Base-by-base conservation (phyloP, 1,139 yeast genomes). In the Lodderomyces jiufengensis region DNA sequence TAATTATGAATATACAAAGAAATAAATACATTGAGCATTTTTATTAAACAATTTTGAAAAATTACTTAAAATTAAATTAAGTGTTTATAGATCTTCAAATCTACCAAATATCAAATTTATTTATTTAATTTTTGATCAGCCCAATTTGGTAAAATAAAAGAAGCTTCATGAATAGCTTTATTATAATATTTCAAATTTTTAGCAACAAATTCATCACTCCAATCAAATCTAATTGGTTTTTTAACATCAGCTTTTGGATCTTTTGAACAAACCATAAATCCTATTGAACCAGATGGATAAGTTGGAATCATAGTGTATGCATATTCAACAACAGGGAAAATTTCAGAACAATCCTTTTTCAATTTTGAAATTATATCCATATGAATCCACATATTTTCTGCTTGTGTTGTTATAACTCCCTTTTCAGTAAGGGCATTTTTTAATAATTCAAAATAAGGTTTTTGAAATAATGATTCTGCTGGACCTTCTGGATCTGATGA, bases 401-500 rank as follows among this genome's bases (percentile, higher is more conserved):
- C 94, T 64, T 87, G 96, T 39, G 95, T 85, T 44, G 94, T 78
- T 57, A 87, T 85, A 41, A 88, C 92, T 55, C 97, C 97, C 55
- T 84, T 78, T 48, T 76, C 83, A 41, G 92, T 84, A 50, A 88
- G 74, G 16, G 97, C 95, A 47, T 77, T 79, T 55, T 72, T 69
- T 63, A 88, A 73, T 52, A 88, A 73, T 62, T 82, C 73, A 61
- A 87, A 88, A 72, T 87, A 88, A 24, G 86, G 85, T 56, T 82
- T 79, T 64, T 86, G 90, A 76, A 88, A 88, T 43, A 88, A 74
- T 21, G 84, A 73, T 59, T 82, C 95, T 34, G 97, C 97, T 27
- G 97, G 97, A 39, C 97, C 97, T 61, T 88, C 97, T 33, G 97
- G 97, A 60, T 88, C 97, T 26, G 95, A 85, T 11, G 96, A 86